phyloP scores from a whole-genome alignment of 1,284 basidiomycete species.

The Singerocomus inundabilis region DNA sequence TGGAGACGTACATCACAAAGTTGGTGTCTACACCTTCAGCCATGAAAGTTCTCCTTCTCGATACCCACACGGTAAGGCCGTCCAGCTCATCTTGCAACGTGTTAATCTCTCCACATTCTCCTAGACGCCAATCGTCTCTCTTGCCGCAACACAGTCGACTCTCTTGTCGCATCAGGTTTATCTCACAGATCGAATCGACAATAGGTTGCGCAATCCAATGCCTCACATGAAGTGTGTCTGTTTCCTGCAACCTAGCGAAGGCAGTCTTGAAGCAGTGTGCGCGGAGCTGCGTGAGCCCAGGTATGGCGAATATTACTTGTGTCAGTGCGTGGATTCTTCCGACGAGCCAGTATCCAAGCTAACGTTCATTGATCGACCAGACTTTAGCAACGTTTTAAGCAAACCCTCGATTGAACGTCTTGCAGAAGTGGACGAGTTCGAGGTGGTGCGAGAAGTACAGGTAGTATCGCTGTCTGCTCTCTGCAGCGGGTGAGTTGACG shows the following conservation, averaged over 20 bases:
- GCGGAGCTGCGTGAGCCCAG: slow-evolving; percentile 85
- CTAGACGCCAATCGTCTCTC: slow-evolving; percentile 96
- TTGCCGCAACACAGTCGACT: slow-evolving; percentile 92
- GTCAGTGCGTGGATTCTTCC: slow-evolving; percentile 75
- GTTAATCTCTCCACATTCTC: slow-evolving; percentile 8
- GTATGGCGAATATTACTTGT: slow-evolving; percentile 97
- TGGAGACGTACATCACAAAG: slow-evolving; percentile 92
- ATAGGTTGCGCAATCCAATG: slow-evolving; percentile 84
- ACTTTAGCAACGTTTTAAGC: slow-evolving; percentile 92
- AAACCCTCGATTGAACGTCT: slow-evolving; percentile 92
- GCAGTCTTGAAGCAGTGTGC: slow-evolving; percentile 81
- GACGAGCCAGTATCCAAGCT: slow-evolving; percentile 9
- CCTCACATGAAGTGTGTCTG: slow-evolving; percentile 97
- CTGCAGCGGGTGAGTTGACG: slow-evolving; percentile 2
- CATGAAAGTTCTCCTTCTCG: slow-evolving; percentile 98
- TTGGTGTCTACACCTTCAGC: slow-evolving; percentile 83
- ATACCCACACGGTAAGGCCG: slow-evolving; percentile 83
- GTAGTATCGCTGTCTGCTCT: slow-evolving; percentile 39
- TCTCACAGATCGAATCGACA: slow-evolving; percentile 96
- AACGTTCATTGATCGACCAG: slow-evolving; percentile 42
- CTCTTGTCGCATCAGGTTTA: slow-evolving; percentile 97
- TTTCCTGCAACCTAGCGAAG: slow-evolving; percentile 81
- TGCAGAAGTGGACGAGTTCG: slow-evolving; percentile 94
- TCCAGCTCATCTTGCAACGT: background rate
- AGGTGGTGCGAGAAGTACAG: slow-evolving; percentile 96